Base-by-base conservation (phyloP, 2,329 filamentous ascomycete species). In the Aspergillus hortae region DNA sequence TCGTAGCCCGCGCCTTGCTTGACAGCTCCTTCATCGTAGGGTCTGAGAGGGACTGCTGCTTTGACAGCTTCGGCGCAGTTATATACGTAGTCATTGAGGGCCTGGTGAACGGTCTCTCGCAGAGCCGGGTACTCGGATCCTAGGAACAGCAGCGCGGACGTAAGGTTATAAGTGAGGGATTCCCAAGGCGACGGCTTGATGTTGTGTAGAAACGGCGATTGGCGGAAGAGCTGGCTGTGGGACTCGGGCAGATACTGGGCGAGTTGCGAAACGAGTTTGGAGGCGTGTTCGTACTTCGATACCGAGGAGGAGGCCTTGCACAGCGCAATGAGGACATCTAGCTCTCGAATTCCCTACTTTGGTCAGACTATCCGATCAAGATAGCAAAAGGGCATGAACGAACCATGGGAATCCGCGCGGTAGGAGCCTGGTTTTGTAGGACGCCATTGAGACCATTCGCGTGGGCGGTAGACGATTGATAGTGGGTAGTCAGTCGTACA, bases 151-250 rank as follows among this genome's bases (percentile, higher is more conserved):
- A 97, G 77, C 4, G 92, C 92, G 4, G 82, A 83, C 0, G 90
- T 88, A 36, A 99, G 81, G 61, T 89, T 85, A 62, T 86, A 87
- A 2, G 89, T 86, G 30, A 97, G 77, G 1, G 86, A 81, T 71
- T 97, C 92, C 77, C 90, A 94, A 17, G 95, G 92, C 3, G 90
- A 95, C 1, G 90, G 90, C 55, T 92, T 87, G 67, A 96, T 83
- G 60, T 84, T 85, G 60, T 87, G 87, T 60, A 96, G 87, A 69
- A 89, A 89, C 1, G 91, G 90, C 48, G 92, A 95, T 4, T 86
- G 79, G 7, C 84, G 80, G 62, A 97, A 90, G 15, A 83, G 74
- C 68, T 96, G 92, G 32, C 82, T 77, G 64, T 92, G 89, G 4
- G 89, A 87, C 68, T 96, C 90, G 60, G 91, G 84, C 11, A 97